These are phyloP conservation scores for Diplodia sapinea DNA, from an alignment of 2,329 filamentous ascomycete species.

Conservation along the genomic window DNA sequence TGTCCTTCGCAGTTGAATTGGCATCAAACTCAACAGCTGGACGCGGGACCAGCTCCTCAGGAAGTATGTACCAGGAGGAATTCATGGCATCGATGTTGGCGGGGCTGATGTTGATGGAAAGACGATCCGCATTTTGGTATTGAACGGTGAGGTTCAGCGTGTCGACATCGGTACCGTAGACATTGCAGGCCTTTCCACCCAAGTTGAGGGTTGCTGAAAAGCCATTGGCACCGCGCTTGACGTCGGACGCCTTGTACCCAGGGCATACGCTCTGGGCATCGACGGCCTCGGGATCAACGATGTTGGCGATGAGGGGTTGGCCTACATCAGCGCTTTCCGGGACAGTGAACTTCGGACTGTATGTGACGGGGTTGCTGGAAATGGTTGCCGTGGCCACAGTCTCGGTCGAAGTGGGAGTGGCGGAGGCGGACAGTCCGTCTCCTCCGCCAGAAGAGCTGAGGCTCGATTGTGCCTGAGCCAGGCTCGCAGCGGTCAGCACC, in stretches of 20 bases:
- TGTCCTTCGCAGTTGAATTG: conserved; percentile 48
- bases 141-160: conserved; percentile 70
- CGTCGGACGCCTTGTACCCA: conserved; percentile 62
- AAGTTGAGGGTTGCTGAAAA: conserved; percentile 60
- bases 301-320: conserved; percentile 61
- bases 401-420: conserved; percentile 13
- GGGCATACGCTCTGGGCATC: conserved; percentile 69
- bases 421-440: not conserved
- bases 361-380: conserved; percentile 41
- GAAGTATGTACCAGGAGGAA: conserved; percentile 69
- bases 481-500: conserved; percentile 14
- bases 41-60: conserved; percentile 66
- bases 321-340: conserved; percentile 46
- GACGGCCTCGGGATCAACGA: conserved; percentile 67
- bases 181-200: conserved; percentile 67
- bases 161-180: conserved; percentile 77
- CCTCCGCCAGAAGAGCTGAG: not conserved
- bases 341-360: conserved; percentile 45
- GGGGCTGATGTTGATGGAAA: conserved; percentile 74
- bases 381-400: conserved; percentile 39
- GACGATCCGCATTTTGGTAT: conserved; percentile 67
- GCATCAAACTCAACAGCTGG: conserved; percentile 56
- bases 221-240: conserved; percentile 54
- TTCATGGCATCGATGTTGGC: conserved; percentile 67
- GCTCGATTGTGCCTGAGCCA: conserved; percentile 20